Percentiles rank a stretch among this genome's conserved stretches.
phyloP scores from a whole-genome alignment of 352 stramenopile species.

The Globisporangium sylvaticum region DNA sequence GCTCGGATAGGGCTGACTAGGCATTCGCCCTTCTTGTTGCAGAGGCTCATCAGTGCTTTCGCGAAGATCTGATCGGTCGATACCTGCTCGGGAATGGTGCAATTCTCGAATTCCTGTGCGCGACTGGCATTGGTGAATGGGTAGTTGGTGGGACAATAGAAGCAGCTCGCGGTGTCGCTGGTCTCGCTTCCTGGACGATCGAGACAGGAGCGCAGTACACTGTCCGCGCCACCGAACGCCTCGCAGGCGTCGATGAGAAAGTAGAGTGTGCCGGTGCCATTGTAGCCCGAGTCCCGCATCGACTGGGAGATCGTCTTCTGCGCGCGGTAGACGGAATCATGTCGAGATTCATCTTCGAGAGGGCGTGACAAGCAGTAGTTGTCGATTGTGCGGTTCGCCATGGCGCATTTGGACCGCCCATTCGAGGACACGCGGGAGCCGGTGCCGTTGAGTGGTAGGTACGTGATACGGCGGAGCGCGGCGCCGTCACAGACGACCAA shows the following conservation, averaged over 20 bases:
- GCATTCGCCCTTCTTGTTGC: constrained; percentile 32
- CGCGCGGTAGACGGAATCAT: constrained; percentile 35
- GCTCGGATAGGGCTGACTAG: constrained; percentile 22
- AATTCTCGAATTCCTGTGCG: not conserved
- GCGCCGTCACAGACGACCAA: constrained; percentile 39
- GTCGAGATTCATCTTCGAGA: constrained; percentile 30
- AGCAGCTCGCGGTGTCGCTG: not conserved
- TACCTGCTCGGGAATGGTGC: not conserved
- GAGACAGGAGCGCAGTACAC: constrained; percentile 52
- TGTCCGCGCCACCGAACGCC: constrained; percentile 33
- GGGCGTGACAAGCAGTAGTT: constrained; percentile 48
- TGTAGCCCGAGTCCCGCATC: constrained; percentile 9
- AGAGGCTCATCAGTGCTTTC: constrained; percentile 49
- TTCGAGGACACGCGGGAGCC: constrained; percentile 3
- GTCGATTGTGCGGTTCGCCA: constrained; percentile 44
- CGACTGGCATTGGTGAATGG: not conserved
- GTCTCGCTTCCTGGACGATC: constrained; percentile 14
- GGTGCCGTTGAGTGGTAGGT: not conserved
- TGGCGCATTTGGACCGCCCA: constrained; percentile 36
- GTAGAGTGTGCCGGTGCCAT: constrained; percentile 21
- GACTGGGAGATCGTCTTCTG: constrained; percentile 22
- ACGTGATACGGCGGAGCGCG: constrained; percentile 17
- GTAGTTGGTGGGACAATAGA: not conserved
- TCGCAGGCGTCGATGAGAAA: constrained; percentile 60
- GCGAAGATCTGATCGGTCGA: constrained; percentile 25